Evolutionary conservation across 768 basidiomycete species (phyloP), one percentile per base, ranked within the genome.

Genomic region (Mycena kentingensis): DNA sequence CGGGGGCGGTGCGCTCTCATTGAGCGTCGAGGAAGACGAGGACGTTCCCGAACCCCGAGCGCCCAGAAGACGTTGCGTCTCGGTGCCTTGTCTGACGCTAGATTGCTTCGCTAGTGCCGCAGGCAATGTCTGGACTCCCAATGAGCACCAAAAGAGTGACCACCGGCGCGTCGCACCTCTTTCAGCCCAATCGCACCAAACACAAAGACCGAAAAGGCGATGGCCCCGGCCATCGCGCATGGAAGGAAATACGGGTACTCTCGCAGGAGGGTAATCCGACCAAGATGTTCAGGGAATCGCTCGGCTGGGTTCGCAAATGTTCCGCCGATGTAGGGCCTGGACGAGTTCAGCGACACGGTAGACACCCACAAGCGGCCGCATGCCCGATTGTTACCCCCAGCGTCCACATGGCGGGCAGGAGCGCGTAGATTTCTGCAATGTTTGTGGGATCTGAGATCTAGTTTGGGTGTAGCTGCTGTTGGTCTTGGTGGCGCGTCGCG

Each of bases 381-480:
- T 37, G 73, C 71, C 63, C 73, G 7, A 68, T 47, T 0, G 70
- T 73, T 0, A 58, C 51, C 0, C 72, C 73, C 16, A 66, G 6
- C 32, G 65, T 67, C 73, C 72, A 74, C 47, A 70, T 66, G 12
- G 73, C 52, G 5, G 70, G 71, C 27, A 65, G 60, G n/a, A 70
- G 51, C 0, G 71, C 67, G 54, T 66, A 73, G 1, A 73, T 74
- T 46, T 74, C 71, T 1, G 69, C 73, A 16, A 70, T 64, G 54
- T 76, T 76, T 5, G 75, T 69, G 4, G 64, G 51, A 45, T 74
- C 73, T 2, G 72, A 74, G 7, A 71, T 63, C 72, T 73, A 6
- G 8, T 10, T 19, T 15, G 43, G 5, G 39, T 16, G 16, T 19
- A 15, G 19, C 19, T 6, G 26, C 26, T 10, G 12, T 22, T 28